Evolutionary conservation across 495 filamentous ascomycete genomes (phyloP).

Genomic region (Antarctomyces pellizariae): DNA sequence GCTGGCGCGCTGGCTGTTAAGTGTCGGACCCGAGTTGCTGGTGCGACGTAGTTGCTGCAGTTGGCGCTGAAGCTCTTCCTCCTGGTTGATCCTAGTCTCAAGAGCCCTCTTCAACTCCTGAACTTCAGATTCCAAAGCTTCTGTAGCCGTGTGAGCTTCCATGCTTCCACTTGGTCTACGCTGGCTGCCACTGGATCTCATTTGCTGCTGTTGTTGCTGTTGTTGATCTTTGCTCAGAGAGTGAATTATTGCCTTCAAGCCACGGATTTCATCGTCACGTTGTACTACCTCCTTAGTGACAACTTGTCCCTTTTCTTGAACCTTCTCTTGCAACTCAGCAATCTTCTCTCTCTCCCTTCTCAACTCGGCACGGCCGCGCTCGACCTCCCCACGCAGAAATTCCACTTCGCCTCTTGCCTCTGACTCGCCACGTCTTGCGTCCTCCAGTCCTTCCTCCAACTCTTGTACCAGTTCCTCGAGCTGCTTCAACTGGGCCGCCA

Average conservation of each 20-base stretch:
- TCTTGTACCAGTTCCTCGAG: slow-evolving; percentile 91
- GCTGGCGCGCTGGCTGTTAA: slow-evolving; percentile 19
- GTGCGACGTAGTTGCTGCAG: slow-evolving; percentile 38
- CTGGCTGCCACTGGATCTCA: slow-evolving; percentile 15
- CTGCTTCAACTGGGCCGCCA: slow-evolving; percentile 78
- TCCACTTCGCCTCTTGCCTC: slow-evolving; percentile 93
- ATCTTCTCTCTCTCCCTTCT: slow-evolving; percentile 78
- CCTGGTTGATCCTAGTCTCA: slow-evolving; percentile 47
- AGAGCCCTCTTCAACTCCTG: slow-evolving; percentile 46
- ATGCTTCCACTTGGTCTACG: slow-evolving; percentile 13
- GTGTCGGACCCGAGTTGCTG: slow-evolving; percentile 9
- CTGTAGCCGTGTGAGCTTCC: slow-evolving; percentile 30
- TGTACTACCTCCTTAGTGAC: slow-evolving; percentile 63
- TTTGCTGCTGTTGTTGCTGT: slow-evolving; percentile 18
- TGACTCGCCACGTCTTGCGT: slow-evolving; percentile 86
- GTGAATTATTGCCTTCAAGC: slow-evolving; percentile 93
- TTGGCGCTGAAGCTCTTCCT: slow-evolving; percentile 81
- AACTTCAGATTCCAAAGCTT: slow-evolving; percentile 54
- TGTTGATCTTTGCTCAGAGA: slow-evolving; percentile 52
- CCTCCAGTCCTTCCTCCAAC: slow-evolving; percentile 88
- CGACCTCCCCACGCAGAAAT: slow-evolving; percentile 86
- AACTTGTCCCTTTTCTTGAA: slow-evolving; percentile 23
- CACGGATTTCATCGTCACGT: slow-evolving; percentile 90
- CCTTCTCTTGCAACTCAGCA: slow-evolving; percentile 32
- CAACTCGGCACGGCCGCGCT: slow-evolving; percentile 75